Percentiles rank a stretch among this genome's conserved stretches.
These are phyloP conservation scores for Phytophthora tentaculata DNA, from an alignment of 352 stramenopile genomes.

Conservation along the genomic window DNA sequence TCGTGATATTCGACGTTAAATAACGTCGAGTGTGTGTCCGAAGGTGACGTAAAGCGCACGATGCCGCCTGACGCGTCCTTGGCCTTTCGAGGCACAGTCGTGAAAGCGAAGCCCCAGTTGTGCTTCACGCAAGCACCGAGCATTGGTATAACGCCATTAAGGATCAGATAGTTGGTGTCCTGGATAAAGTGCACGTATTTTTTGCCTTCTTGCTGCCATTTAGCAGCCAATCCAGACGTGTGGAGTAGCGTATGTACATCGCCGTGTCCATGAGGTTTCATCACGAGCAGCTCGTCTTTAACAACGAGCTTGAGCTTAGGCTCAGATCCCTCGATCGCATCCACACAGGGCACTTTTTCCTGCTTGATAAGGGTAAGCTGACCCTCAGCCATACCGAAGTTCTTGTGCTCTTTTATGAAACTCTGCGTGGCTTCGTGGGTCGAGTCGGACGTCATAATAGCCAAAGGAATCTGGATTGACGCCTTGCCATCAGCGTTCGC, in stretches of 20 bases:
- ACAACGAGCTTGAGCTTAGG: slow-evolving; percentile 84
- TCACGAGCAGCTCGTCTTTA: slow-evolving; percentile 62
- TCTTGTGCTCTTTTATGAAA: slow-evolving; percentile 91
- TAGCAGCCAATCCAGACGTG: slow-evolving; percentile 64
- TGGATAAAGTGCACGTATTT: slow-evolving; percentile 96
- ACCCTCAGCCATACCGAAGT: slow-evolving; percentile 93
- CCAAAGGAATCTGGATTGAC: slow-evolving; percentile 84
- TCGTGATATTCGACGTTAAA: slow-evolving; percentile 86
- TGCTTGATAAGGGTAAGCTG: slow-evolving; percentile 98
- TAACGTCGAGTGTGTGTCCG: slow-evolving; percentile 41
- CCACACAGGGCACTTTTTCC: slow-evolving; percentile 94
- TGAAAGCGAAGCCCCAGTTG: slow-evolving; percentile 93
- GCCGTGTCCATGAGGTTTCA: slow-evolving; percentile 98
- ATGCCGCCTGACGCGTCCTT: slow-evolving; percentile 89
- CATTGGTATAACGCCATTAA: slow-evolving; percentile 91
- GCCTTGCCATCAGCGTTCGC: slow-evolving; percentile 22
- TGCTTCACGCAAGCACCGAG: slow-evolving; percentile 89
- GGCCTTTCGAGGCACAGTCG: slow-evolving; percentile 93
- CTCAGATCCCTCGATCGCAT: slow-evolving; percentile 51
- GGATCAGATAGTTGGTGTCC: slow-evolving; percentile 97
- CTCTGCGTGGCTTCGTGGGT: slow-evolving; percentile 92
- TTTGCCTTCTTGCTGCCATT: slow-evolving; percentile 83
- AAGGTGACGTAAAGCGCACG: slow-evolving; percentile 54
- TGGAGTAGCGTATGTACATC: slow-evolving; percentile 97
- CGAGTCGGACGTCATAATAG: slow-evolving; percentile 98